Evolutionary conservation across 345 rosid species (phyloP), one percentile per base, ranked within the genome.

Genomic region (Murraya paniculata): DNA sequence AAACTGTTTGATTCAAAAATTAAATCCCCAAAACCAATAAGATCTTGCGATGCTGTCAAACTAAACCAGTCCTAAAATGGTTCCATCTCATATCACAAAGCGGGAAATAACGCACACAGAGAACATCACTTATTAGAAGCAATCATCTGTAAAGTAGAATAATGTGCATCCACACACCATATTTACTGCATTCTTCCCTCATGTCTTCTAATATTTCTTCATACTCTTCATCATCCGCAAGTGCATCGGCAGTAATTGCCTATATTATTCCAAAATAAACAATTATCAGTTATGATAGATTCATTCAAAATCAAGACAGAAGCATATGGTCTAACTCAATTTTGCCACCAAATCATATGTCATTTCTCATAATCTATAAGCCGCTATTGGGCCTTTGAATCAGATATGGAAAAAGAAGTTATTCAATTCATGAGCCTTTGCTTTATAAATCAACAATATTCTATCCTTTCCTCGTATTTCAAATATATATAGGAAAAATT

Each of bases 191-290:
- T 65, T 82, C 85, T 24, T 76, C 82, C 31, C 76, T 73, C 85
- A 82, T 82, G 62, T 82, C 85, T 67, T 82, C 85, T 36, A 82
- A 58, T 64, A 82, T 79, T 60, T 82, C 85, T 76, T 82, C 69
- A 66, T 82, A 82, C 76, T 82, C 85, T 41, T 75, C 80, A 72
- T 82, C 77, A 33, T 82, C 82, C 18, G 22, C 71, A 35, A 82
- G 74, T 16, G 76, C 71, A 66, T 82, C 85, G 9, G 72, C 66
- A n/a, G 80, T 79, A 33, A 82, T 72, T 45, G 80, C 83, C 83
- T 81, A 28, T 2, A 71, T 6, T 55, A 76, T 24, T 53, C 39
- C 22, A 55, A 66, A 24, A 76, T 45, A 53, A 66, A 11, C 48
- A 48, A 35, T 22, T 22, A 48, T 76, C 53, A 76, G 50, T 75